These are phyloP conservation scores for Trichoderma orchidacearum DNA, from an alignment of 495 filamentous ascomycete genomes.

Conservation along the genomic window DNA sequence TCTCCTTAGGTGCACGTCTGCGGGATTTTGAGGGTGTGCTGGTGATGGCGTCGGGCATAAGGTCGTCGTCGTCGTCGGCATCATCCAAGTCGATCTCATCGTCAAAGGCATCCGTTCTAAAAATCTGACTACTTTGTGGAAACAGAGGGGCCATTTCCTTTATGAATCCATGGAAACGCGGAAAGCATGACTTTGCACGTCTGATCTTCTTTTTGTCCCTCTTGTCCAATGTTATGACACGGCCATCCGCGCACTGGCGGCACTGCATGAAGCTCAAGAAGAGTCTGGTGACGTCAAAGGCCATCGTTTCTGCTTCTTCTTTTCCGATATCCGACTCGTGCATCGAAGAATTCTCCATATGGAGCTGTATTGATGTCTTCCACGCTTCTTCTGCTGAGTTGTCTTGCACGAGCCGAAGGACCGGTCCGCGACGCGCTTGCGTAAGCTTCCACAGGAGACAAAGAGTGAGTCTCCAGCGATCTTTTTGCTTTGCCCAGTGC, in stretches of 20 bases:
- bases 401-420: background rate
- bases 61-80: slow-evolving; percentile 5
- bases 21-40: slow-evolving; percentile 21
- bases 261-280: background rate
- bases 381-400: background rate
- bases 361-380: background rate
- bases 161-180: background rate
- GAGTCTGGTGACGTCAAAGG: background rate
- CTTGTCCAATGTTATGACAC: background rate
- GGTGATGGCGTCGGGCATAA: background rate
- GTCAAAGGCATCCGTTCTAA: slow-evolving; percentile 2
- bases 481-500: background rate
- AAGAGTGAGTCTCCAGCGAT: background rate
- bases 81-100: slow-evolving; percentile 3
- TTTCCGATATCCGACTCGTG: background rate
- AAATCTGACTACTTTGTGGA: background rate
- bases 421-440: background rate
- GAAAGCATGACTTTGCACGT: background rate
- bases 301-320: background rate
- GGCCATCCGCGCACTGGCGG: background rate
- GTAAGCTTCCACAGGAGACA: background rate
- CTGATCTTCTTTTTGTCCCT: background rate
- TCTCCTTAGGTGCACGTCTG: slow-evolving; percentile 21
- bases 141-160: background rate
- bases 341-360: background rate